These are phyloP conservation scores for Viola odorata DNA, from an alignment of 345 rosid genomes.

Conservation along the genomic window DNA sequence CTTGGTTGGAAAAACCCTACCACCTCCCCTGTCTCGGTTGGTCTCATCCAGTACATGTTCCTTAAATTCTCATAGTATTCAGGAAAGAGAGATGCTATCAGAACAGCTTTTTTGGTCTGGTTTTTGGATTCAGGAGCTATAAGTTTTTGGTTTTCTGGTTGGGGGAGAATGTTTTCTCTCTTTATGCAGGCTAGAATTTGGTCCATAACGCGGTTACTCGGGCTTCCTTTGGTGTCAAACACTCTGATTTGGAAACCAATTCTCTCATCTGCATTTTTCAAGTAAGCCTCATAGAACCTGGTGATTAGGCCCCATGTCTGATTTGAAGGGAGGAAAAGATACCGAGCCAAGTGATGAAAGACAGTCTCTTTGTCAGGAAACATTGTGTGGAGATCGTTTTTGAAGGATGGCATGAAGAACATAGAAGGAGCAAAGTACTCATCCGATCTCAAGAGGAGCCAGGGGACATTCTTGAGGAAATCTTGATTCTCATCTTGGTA, in stretches of 20 bases:
- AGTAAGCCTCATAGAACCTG: constrained; percentile 2
- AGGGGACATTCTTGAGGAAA: constrained; percentile 10
- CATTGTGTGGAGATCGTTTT: constrained; percentile 9
- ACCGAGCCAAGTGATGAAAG: constrained; percentile 16
- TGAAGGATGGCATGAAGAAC: constrained; percentile 17
- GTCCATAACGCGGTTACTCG: constrained; percentile 5
- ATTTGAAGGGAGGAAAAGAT: constrained; percentile 22
- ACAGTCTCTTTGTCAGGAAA: constrained; percentile 18
- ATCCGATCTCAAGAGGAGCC: constrained; percentile 18
- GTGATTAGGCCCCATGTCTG: constrained; percentile 4
- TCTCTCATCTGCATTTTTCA: constrained; percentile 13
- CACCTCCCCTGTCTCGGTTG: constrained; percentile 7
- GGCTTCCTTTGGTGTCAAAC: constrained; percentile 1
- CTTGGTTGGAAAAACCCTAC: constrained; percentile 16
- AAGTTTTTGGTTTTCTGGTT: not conserved
- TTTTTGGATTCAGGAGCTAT: not conserved
- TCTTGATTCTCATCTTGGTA: constrained; percentile 11
- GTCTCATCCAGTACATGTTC: constrained; percentile 15
- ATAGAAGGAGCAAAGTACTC: constrained; percentile 16
- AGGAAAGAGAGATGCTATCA: constrained; percentile 6
- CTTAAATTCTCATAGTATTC: constrained; percentile 10
- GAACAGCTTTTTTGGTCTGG: constrained; percentile 8
- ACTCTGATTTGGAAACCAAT: constrained; percentile 18
- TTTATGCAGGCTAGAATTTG: constrained; percentile 12
- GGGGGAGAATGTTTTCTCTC: constrained; percentile 6